Percentiles rank a stretch among this genome's conserved stretches.
These are phyloP conservation scores for Pseudohyphozyma bogoriensis DNA, from an alignment of 768 basidiomycete genomes.

Conservation along the genomic window DNA sequence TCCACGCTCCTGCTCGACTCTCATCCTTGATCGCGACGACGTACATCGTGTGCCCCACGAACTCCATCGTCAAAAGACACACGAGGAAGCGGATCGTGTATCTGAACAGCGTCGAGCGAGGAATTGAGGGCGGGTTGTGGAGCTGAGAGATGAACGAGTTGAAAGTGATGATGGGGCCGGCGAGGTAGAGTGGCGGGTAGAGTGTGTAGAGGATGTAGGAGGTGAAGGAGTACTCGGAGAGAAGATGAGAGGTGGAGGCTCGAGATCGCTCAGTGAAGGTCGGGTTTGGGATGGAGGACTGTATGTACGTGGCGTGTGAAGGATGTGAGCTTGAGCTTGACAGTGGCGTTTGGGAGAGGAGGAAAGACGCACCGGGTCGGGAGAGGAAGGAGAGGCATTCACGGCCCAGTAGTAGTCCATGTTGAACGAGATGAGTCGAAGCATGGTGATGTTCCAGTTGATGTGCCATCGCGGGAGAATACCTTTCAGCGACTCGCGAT, in stretches of 20 bases:
- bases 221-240: conserved; percentile 52
- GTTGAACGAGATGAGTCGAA: conserved; percentile 81
- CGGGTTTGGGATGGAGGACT: neutral
- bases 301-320: neutral
- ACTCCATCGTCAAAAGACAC: conserved; percentile 75
- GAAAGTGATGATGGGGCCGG: conserved; percentile 91
- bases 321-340: neutral
- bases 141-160: conserved; percentile 95
- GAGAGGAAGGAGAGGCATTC: conserved; percentile 35
- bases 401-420: conserved; percentile 93
- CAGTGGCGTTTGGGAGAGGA: neutral
- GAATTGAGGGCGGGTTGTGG: conserved; percentile 40
- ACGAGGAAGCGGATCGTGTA: conserved; percentile 64
- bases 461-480: conserved; percentile 87
- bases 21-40: conserved; percentile 88
- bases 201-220: conserved; percentile 77
- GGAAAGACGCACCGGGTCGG: neutral
- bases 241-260: conserved; percentile 48
- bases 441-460: conserved; percentile 90
- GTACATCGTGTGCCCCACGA: conserved; percentile 87
- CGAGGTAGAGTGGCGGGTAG: conserved; percentile 89
- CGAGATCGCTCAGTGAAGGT: conserved; percentile 52
- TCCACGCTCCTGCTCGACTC: conserved; percentile 45
- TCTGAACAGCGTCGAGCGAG: conserved; percentile 38
- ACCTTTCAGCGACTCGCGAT: conserved; percentile 42